Conservation (phyloP, 2,329 filamentous ascomycete genomes). For the Aspergillus cejpii region DNA sequence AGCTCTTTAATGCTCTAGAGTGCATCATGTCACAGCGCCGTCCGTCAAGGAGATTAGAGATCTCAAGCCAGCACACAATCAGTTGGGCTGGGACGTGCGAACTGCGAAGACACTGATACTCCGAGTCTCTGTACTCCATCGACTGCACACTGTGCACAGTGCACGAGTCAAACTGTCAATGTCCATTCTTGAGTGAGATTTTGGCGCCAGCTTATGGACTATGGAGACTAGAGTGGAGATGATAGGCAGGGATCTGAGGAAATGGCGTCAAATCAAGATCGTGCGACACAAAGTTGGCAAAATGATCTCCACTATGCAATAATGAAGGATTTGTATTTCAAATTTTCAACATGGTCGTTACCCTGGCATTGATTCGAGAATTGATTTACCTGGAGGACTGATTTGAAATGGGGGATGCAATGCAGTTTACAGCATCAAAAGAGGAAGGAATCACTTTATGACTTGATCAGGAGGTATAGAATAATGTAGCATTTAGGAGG, state of each 20-base stretch:
- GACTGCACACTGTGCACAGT: no score
- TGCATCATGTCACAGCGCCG: no score
- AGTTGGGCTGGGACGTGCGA: no score
- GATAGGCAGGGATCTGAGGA: conserved; percentile 9
- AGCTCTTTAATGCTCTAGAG: no score
- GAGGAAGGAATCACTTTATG: background rate
- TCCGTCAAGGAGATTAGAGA: no score
- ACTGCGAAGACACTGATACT: no score
- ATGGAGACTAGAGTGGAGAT: conserved; percentile 3
- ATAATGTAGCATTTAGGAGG: background rate
- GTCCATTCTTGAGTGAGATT: background rate
- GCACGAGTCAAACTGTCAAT: background rate
- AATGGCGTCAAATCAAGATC: conserved; percentile 7
- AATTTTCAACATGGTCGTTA: no score
- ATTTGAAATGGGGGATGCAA: background rate
- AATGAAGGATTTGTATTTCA: background rate
- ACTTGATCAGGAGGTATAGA: conserved; percentile 4
- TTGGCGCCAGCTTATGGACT: background rate
- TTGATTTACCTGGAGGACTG: background rate
- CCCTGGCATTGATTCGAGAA: no score
- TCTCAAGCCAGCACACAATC: no score
- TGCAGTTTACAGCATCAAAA: background rate
- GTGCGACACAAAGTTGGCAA: conserved; percentile 1
- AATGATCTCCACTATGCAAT: conserved; percentile 8
- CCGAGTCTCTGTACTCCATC: no score